Evolutionary conservation across 345 rosid species (phyloP).

Genomic region (Cochlearia excelsa): DNA sequence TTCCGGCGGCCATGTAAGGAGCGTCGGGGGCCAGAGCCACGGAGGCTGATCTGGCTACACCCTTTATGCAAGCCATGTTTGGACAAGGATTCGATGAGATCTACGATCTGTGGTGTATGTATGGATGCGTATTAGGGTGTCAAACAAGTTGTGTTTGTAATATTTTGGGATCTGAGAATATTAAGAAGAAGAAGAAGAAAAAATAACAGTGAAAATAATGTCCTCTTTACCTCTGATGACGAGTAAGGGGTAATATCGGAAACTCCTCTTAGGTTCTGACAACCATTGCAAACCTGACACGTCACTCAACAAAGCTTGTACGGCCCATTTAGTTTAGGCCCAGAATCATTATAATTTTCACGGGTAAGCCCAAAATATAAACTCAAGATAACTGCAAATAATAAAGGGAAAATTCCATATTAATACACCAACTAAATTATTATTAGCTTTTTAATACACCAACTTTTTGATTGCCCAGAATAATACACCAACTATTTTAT

Average conservation of each 20-base stretch:
- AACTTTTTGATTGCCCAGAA: too few relatives aligned
- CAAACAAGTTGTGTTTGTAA: constrained; percentile 5
- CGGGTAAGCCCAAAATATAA: not conserved
- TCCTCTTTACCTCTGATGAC: too few relatives aligned
- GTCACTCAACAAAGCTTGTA: not conserved
- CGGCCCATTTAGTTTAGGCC: constrained; percentile 7
- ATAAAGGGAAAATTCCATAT: too few relatives aligned
- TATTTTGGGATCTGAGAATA: constrained; percentile 36
- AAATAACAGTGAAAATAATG: too few relatives aligned
- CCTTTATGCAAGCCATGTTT: constrained; percentile 86
- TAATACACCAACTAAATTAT: too few relatives aligned
- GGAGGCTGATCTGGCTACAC: constrained; percentile 86
- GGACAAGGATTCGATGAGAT: not conserved
- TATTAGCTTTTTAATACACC: too few relatives aligned
- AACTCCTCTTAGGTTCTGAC: constrained; percentile 7
- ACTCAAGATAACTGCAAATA: too few relatives aligned
- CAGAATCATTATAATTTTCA: not conserved
- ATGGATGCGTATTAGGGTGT: constrained; percentile 1
- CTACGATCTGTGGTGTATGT: constrained; percentile 5
- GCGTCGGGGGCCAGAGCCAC: constrained; percentile 94
- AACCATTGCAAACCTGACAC: constrained; percentile 28
- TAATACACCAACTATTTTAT: too few relatives aligned
- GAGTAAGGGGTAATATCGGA: constrained; percentile 10
- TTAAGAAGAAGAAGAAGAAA: not conserved
- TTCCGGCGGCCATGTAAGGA: constrained; percentile 98